Evolutionary conservation across 2,329 filamentous ascomycete genomes (phyloP), one percentile per base, ranked within the genome.

Genomic region (Colletotrichum endophyticum): DNA sequence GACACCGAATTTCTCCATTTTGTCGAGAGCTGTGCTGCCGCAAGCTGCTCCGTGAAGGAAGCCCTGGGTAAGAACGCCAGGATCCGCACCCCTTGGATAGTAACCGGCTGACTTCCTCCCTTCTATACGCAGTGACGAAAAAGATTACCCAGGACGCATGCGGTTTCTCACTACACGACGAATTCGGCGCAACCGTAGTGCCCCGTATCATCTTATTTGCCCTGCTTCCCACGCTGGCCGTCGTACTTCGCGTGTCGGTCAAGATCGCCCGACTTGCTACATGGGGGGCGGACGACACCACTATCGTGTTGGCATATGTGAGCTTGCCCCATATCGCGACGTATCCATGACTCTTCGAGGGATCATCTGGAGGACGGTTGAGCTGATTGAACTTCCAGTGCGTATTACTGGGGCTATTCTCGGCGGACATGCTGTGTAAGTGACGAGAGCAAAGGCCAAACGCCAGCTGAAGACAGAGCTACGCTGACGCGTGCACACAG

Each of bases 341-440:
- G 15, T 19, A 39, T 3, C 1, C 15, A 19, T 5, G 15, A 1
- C 7, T 0, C 15, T 16, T 39, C 36, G 3, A 3, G 36, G 36
- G 36, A 28, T 3, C 0, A 22, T 5, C 8, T 22, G n/a, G 0
- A 0, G 5, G 11, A 13, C 0, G 0, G 0, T 13, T 22, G 15
- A 19, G 25, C 16, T 59, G 9, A 59, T 5, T 27, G 1, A 6
- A 28, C 0, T 19, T 28, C 0, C 2, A 59, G 56, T 59, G 25
- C 27, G 25, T 59, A 16, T 4, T 28, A 2, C 0, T 59, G 0
- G 56, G 56, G 0, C 16, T 59, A 9, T 27, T 59, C 56, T 19
- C 56, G 0, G 15, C 25, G 4, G 25, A 59, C 16, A 59, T 59
- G 56, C 56, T 59, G 0, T 59, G 56, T 59, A 0, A 25, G 56